phyloP scores from a whole-genome alignment of 768 basidiomycete species.

The Tricholoma furcatifolium region DNA sequence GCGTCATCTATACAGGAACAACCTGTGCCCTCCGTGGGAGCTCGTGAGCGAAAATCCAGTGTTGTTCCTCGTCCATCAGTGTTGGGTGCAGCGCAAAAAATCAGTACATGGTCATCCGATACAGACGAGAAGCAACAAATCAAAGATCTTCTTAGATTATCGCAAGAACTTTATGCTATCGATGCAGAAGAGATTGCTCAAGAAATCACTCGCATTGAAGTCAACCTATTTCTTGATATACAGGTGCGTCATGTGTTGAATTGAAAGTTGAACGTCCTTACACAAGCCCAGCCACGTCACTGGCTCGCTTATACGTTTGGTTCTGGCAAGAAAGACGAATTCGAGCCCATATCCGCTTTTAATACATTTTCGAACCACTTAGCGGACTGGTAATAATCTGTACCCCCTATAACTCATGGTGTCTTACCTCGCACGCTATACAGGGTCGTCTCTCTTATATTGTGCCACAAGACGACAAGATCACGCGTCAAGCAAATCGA shows the following conservation, averaged over 20 bases:
- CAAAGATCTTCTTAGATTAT: slow-evolving; percentile 59
- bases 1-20: slow-evolving; percentile 25
- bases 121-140: slow-evolving; percentile 56
- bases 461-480: slow-evolving; percentile 80
- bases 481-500: slow-evolving; percentile 81
- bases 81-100: slow-evolving; percentile 27
- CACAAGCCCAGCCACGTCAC: slow-evolving; percentile 66
- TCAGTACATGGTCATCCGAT: slow-evolving; percentile 26
- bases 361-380: slow-evolving; percentile 80
- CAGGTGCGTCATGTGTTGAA: slow-evolving; percentile 48
- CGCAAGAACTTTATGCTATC: slow-evolving; percentile 52
- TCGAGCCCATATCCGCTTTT: slow-evolving; percentile 71
- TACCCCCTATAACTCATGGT: not conserved
- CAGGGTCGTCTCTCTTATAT: slow-evolving; percentile 89
- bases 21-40: slow-evolving; percentile 20
- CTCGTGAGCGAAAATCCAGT: slow-evolving; percentile 69
- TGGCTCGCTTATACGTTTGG: slow-evolving; percentile 81
- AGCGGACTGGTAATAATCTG: slow-evolving; percentile 63
- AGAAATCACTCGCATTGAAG: slow-evolving; percentile 80
- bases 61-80: slow-evolving; percentile 53
- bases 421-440: not conserved
- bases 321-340: slow-evolving; percentile 63
- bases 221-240: slow-evolving; percentile 69
- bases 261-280: slow-evolving; percentile 6
- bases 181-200: slow-evolving; percentile 75